These are phyloP conservation scores for Trametes cingulata DNA, from an alignment of 768 basidiomycete genomes.

Conservation along the genomic window DNA sequence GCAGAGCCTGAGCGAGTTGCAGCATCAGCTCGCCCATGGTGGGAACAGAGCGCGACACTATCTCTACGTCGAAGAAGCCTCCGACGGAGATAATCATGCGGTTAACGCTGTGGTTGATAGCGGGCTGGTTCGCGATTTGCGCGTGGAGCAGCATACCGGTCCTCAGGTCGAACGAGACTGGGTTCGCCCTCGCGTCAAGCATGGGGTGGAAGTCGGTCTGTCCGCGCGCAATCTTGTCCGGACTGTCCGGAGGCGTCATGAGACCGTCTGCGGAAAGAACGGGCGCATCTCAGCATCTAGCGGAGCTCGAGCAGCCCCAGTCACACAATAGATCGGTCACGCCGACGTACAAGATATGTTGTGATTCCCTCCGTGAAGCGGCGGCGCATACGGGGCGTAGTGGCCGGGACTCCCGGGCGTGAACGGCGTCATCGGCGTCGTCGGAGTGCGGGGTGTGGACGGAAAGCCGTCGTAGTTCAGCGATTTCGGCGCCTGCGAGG, in stretches of 20 bases:
- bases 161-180: slow-evolving; percentile 14
- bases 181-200: slow-evolving; percentile 3
- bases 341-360: slow-evolving; percentile 16
- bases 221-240: slow-evolving; percentile 12
- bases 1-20: slow-evolving; percentile 7
- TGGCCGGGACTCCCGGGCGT: slow-evolving; percentile 7
- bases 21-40: slow-evolving; percentile 19
- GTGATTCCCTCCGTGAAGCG: not conserved
- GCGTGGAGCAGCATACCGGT: not conserved
- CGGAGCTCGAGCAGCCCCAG: not conserved
- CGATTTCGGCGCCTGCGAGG: slow-evolving; percentile 21
- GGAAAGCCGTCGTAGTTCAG: slow-evolving; percentile 15
- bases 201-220: slow-evolving; percentile 9
- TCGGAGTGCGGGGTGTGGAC: slow-evolving; percentile 17
- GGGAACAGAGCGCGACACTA: not conserved
- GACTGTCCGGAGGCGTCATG: slow-evolving; percentile 24
- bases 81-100: slow-evolving; percentile 11
- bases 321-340: slow-evolving; percentile 11
- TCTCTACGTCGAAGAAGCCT: slow-evolving; percentile 3
- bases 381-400: slow-evolving; percentile 6
- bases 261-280: slow-evolving; percentile 19
- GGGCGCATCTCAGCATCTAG: slow-evolving; percentile 5
- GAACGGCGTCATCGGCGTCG: slow-evolving; percentile 1
- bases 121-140: not conserved
- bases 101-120: slow-evolving; percentile 14